These are phyloP conservation scores for Phalaenopsis equestris DNA, from an alignment of 106 monocot genomes.

Conservation along the genomic window DNA sequence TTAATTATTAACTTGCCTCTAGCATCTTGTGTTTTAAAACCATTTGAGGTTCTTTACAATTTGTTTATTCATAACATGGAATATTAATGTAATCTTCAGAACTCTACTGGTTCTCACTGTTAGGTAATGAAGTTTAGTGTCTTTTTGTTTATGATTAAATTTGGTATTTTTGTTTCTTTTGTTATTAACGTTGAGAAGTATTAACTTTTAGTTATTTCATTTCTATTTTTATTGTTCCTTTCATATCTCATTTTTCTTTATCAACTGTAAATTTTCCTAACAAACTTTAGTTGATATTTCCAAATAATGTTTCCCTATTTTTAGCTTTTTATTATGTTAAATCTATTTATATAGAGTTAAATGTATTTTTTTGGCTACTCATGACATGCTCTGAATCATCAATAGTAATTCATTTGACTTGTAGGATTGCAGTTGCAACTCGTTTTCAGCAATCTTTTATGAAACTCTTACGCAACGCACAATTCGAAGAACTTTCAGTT, in stretches of 20 bases:
- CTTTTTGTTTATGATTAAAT: background rate
- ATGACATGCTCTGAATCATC: background rate
- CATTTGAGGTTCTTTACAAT: background rate
- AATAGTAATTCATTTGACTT: constrained; percentile 10
- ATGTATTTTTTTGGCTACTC: background rate
- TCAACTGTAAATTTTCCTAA: background rate
- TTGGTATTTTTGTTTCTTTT: background rate
- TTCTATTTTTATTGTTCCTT: background rate
- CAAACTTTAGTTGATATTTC: background rate
- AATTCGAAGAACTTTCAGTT: constrained; percentile 91
- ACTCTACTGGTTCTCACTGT: background rate
- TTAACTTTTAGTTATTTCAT: background rate
- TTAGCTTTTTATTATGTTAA: background rate
- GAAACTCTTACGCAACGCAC: constrained; percentile 74
- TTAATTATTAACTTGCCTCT: background rate
- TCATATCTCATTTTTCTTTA: background rate
- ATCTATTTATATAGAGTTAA: background rate
- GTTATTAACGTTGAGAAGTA: background rate
- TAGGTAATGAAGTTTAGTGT: background rate
- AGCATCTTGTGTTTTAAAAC: background rate
- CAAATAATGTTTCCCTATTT: background rate
- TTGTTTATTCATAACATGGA: background rate
- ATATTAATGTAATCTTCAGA: background rate
- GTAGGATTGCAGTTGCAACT: constrained; percentile 51
- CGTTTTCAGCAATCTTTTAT: constrained; percentile 75